phyloP scores from a whole-genome alignment of 139 green algal species.

The Astrephomene gubernaculifera region DNA sequence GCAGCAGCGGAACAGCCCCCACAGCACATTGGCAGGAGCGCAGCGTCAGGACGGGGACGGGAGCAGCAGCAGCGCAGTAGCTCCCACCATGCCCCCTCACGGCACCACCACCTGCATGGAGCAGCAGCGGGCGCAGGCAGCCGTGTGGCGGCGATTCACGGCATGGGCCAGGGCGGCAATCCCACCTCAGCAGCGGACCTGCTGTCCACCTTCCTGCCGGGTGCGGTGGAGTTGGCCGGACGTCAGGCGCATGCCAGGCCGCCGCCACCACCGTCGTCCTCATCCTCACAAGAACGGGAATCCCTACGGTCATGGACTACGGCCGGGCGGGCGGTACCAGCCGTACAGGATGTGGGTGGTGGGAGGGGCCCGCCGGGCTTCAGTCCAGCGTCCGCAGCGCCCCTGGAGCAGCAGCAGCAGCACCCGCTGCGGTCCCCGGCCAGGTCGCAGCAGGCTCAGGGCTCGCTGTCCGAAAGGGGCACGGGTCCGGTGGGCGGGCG shows the following conservation, averaged over 20 bases:
- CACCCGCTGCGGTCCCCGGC: too few relatives aligned
- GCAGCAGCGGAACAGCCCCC: neutral
- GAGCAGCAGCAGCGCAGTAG: neutral
- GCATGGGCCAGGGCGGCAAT: too few relatives aligned
- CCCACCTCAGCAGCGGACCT: neutral
- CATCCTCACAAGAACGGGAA: too few relatives aligned
- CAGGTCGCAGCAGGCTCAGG: too few relatives aligned
- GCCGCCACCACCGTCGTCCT: too few relatives aligned
- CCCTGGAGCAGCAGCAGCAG: neutral
- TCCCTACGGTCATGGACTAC: too few relatives aligned
- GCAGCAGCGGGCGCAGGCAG: neutral
- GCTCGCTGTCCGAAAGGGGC: too few relatives aligned
- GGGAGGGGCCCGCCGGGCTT: neutral
- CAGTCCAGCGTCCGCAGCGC: neutral
- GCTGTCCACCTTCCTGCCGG: conserved; percentile 14
- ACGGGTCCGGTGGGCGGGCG: too few relatives aligned
- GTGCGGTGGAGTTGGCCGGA: neutral
- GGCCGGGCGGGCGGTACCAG: too few relatives aligned
- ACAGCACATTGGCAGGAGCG: neutral
- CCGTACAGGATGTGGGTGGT: neutral
- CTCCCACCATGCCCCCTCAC: too few relatives aligned
- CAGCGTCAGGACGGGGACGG: neutral
- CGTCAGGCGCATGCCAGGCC: neutral
- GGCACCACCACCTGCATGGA: too few relatives aligned
- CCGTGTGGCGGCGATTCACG: neutral